These are phyloP conservation scores for Irpex rosettiformis DNA, from an alignment of 1,284 basidiomycete genomes.

Conservation along the genomic window DNA sequence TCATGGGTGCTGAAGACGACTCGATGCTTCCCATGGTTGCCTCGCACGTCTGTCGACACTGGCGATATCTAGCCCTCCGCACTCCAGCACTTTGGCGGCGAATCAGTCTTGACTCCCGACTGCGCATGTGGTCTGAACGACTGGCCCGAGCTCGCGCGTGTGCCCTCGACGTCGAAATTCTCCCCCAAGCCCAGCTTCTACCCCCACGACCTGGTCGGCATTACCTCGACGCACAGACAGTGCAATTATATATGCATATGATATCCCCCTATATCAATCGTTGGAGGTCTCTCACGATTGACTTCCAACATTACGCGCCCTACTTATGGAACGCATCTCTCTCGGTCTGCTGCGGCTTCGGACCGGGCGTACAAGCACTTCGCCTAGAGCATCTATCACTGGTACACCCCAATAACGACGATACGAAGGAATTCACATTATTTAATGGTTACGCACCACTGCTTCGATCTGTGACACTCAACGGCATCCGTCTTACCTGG, in stretches of 20 bases:
- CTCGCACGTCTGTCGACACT: constrained; percentile 62
- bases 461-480: constrained; percentile 49
- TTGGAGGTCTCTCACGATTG: constrained; percentile 58
- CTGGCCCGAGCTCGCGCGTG: constrained; percentile 54
- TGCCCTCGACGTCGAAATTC: constrained; percentile 53
- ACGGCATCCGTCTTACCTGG: constrained; percentile 62
- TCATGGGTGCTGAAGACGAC: constrained; percentile 53
- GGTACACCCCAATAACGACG: constrained; percentile 60
- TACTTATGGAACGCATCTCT: constrained; percentile 64
- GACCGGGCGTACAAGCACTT: constrained; percentile 35
- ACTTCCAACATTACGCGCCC: constrained; percentile 52
- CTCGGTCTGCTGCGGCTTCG: constrained; percentile 41
- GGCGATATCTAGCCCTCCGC: constrained; percentile 55
- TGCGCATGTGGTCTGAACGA: constrained; percentile 56
- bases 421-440: constrained; percentile 58
- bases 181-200: constrained; percentile 13
- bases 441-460: constrained; percentile 61
- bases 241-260: constrained; percentile 58
- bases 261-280: constrained; percentile 46
- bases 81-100: constrained; percentile 60
- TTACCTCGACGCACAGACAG: constrained; percentile 42
- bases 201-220: constrained; percentile 24
- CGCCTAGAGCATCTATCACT: constrained; percentile 54
- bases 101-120: constrained; percentile 44
- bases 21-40: constrained; percentile 51